These are phyloP conservation scores for Ceratocystis lukuohia DNA, from an alignment of 2,329 filamentous ascomycete species.

Conservation along the genomic window DNA sequence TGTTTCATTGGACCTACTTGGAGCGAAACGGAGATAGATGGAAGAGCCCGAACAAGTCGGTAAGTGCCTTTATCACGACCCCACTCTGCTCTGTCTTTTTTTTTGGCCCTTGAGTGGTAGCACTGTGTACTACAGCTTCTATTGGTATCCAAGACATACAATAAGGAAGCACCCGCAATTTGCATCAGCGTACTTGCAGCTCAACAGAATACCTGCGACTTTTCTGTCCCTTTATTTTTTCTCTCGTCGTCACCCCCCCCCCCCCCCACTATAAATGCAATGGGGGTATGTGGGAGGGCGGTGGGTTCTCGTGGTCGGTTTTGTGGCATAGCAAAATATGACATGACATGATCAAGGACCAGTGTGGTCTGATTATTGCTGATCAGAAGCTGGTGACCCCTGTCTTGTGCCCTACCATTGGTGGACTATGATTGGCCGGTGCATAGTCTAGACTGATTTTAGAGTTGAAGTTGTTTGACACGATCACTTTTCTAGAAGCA, in stretches of 20 bases:
- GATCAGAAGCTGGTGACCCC: slow-evolving; percentile 12
- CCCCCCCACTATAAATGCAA: background rate
- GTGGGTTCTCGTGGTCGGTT: slow-evolving; percentile 7
- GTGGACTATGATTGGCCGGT: slow-evolving; percentile 12
- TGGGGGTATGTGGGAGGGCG: background rate
- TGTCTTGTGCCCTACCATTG: background rate
- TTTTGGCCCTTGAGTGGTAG: background rate
- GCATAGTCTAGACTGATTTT: slow-evolving; percentile 14
- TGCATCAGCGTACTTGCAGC: background rate
- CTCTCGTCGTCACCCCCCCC: background rate
- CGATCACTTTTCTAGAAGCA: slow-evolving; percentile 7
- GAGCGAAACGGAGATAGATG: too few relatives aligned
- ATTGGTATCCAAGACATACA: background rate
- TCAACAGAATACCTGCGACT: background rate
- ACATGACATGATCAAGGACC: slow-evolving; percentile 18
- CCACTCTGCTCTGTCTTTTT: background rate
- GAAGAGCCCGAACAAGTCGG: background rate
- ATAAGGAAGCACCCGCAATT: background rate
- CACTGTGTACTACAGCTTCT: background rate
- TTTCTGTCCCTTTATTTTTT: background rate
- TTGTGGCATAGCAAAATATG: slow-evolving; percentile 2
- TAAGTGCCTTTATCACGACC: background rate
- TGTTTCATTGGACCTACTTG: background rate
- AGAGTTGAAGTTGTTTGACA: slow-evolving; percentile 10
- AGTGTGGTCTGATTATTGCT: slow-evolving; percentile 19